phyloP scores from a whole-genome alignment of 192 early-diverging fungal species.

The Linderina pennispora region DNA sequence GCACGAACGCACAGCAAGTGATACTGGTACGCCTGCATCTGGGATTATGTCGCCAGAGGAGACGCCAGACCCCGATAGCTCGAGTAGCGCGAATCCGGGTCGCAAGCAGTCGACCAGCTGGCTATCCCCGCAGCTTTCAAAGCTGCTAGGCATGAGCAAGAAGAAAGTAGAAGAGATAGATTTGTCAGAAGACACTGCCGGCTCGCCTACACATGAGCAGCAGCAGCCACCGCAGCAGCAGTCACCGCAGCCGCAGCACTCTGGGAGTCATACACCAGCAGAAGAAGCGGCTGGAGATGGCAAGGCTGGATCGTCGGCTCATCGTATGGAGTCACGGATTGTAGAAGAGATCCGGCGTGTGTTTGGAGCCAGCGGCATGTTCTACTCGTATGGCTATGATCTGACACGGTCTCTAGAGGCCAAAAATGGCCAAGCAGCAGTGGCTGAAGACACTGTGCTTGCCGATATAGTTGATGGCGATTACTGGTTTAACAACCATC shows the following conservation, averaged over 20 bases:
- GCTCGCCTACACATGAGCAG: not conserved
- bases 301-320: slow-evolving; percentile 3
- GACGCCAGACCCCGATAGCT: not conserved
- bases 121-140: slow-evolving; percentile 36
- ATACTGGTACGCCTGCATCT: no score
- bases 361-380: slow-evolving; percentile 31
- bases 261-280: not conserved
- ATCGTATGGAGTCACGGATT: slow-evolving; percentile 40
- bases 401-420: slow-evolving; percentile 34
- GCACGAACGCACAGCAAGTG: not conserved
- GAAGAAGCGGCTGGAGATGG: not conserved
- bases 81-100: not conserved
- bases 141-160: slow-evolving; percentile 12
- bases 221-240: not conserved
- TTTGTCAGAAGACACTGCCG: not conserved
- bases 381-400: slow-evolving; percentile 38
- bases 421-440: slow-evolving; percentile 4
- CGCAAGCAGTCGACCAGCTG: slow-evolving; percentile 4
- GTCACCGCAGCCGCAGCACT: not conserved
- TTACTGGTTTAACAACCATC: slow-evolving; percentile 39
- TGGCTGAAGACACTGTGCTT: not conserved
- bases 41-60: no score
- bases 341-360: slow-evolving; percentile 32
- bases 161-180: no score
- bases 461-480: slow-evolving; percentile 11